phyloP scores from a whole-genome alignment of 225 moss, liverwort and hornwort genomes.

The Sphagnum contortum region DNA sequence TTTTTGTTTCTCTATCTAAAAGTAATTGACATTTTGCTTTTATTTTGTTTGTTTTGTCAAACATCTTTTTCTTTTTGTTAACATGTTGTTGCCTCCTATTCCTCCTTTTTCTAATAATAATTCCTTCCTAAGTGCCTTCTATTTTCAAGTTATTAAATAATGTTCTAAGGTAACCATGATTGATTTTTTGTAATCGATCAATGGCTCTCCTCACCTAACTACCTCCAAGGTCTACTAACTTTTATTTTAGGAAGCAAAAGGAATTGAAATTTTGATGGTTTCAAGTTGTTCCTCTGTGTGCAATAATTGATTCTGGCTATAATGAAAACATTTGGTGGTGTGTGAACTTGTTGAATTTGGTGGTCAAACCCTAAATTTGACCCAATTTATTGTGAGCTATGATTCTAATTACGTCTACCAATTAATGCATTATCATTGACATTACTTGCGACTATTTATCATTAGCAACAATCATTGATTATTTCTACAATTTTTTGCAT shows the following conservation, averaged over 20 bases:
- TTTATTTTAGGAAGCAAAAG: neutral
- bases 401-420: neutral
- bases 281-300: too few relatives aligned
- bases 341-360: too few relatives aligned
- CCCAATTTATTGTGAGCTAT: too few relatives aligned
- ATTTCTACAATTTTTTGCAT: too few relatives aligned
- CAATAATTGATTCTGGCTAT: neutral
- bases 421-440: neutral
- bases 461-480: too few relatives aligned
- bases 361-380: too few relatives aligned
- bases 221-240: neutral
- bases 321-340: too few relatives aligned
- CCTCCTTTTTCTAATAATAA: neutral
- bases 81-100: neutral
- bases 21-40: too few relatives aligned
- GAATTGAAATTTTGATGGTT: neutral
- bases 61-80: too few relatives aligned
- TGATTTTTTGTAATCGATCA: neutral
- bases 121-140: neutral
- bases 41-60: too few relatives aligned
- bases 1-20: too few relatives aligned
- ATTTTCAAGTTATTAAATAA: neutral
- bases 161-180: neutral
- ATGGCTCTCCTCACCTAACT: neutral
- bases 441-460: too few relatives aligned